Conservation (phyloP, 225 moss, liverwort and hornwort genomes). For the Physcomitrium patens region DNA sequence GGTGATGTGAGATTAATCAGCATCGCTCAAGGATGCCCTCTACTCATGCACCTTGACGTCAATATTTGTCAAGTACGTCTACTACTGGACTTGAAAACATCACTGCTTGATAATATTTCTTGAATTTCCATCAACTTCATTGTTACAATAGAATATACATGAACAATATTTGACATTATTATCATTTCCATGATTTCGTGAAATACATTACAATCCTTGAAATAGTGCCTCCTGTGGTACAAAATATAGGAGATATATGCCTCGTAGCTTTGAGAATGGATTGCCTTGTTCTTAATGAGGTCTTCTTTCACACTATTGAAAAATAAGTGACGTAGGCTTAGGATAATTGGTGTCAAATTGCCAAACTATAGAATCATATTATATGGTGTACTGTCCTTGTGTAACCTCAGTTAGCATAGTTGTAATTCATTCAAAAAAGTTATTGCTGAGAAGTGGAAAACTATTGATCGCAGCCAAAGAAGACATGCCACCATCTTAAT, state of each 20-base stretch:
- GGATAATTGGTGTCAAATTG: conserved; percentile 70
- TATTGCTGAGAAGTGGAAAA: conserved; percentile 78
- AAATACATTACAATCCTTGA: not conserved
- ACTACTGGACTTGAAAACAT: not conserved
- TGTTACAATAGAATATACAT: too few species aligned
- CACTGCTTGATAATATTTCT: not conserved
- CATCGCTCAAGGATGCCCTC: conserved; percentile 76
- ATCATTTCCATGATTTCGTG: not conserved
- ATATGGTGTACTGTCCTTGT: conserved; percentile 79
- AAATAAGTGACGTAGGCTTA: conserved; percentile 67
- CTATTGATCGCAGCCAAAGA: conserved; percentile 66
- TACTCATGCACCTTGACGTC: conserved; percentile 68
- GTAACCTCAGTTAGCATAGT: conserved; percentile 67
- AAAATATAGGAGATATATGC: conserved; percentile 75
- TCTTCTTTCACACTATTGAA: conserved; percentile 71
- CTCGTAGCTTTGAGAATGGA: conserved; percentile 70
- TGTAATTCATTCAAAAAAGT: conserved; percentile 73
- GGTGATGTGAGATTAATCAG: conserved; percentile 62
- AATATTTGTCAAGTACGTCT: conserved; percentile 70
- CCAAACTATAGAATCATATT: conserved; percentile 72
- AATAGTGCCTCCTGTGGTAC: conserved; percentile 22
- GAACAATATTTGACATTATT: not conserved
- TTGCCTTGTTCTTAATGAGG: conserved; percentile 68
- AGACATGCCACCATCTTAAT: conserved; percentile 66
- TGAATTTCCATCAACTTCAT: not conserved